Evolutionary conservation across 345 rosid genomes (phyloP).

Genomic region (Geranium brycei): DNA sequence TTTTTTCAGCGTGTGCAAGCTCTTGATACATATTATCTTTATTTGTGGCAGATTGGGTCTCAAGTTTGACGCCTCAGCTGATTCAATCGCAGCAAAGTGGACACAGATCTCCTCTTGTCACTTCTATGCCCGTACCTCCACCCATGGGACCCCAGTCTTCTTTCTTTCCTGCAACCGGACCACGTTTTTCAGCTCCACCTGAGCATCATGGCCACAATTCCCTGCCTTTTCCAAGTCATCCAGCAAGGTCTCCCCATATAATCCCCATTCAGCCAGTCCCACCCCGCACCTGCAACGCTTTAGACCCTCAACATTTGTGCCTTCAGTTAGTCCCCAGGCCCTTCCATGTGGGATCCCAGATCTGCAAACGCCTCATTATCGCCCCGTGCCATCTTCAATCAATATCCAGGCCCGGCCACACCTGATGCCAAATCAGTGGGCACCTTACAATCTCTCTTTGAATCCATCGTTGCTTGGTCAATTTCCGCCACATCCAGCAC

Average conservation of each 20-base stretch:
- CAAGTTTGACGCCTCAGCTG: conserved; percentile 24
- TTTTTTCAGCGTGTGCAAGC: too few species aligned
- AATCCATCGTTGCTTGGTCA: too few species aligned
- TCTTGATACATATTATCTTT: too few species aligned
- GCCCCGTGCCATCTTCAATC: neutral
- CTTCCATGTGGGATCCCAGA: neutral
- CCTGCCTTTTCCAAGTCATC: conserved; percentile 8
- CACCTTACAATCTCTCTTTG: too few species aligned
- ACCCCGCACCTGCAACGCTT: conserved; percentile 41
- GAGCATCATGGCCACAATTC: conserved; percentile 10
- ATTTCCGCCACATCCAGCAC: too few species aligned
- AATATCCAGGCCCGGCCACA: too few species aligned
- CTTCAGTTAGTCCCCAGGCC: neutral
- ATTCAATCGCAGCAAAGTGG: conserved; percentile 19
- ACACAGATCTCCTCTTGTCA: conserved; percentile 12
- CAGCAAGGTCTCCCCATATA: conserved; percentile 24
- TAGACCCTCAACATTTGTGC: conserved; percentile 14
- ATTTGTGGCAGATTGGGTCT: conserved; percentile 22
- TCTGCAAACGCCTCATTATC: neutral
- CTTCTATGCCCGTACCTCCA: conserved; percentile 7
- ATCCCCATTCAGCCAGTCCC: conserved; percentile 19
- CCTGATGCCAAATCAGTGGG: too few species aligned
- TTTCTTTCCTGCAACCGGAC: conserved; percentile 7
- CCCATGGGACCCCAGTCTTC: conserved; percentile 1
- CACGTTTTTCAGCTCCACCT: conserved; percentile 14